phyloP scores from a whole-genome alignment of 495 filamentous ascomycete species.

The Aspergillus homomorphus region DNA sequence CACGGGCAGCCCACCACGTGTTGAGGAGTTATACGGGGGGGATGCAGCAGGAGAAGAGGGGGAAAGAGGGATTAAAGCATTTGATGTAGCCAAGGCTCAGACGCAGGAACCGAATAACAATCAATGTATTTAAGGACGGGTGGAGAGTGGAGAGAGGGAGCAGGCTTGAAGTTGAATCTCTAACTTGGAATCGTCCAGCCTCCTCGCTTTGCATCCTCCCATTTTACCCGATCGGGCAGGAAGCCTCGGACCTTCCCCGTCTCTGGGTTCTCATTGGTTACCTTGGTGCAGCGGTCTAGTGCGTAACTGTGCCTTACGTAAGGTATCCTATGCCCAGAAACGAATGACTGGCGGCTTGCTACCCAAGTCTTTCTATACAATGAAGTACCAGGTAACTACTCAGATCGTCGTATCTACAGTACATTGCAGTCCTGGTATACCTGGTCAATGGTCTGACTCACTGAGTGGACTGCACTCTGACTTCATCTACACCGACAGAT shows the following conservation, averaged over 20 bases:
- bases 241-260: background rate
- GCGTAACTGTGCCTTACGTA: conserved; percentile 1
- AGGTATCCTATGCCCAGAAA: background rate
- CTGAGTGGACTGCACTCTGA: no score
- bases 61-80: background rate
- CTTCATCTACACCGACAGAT: background rate
- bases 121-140: no score
- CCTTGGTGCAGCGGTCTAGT: background rate
- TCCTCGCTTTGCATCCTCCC: conserved; percentile 11
- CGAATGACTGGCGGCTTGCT: background rate
- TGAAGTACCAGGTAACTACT: no score
- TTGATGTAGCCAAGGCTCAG: background rate
- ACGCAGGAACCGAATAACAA: background rate
- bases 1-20: background rate
- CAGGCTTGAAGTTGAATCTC: background rate
- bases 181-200: conserved; percentile 17
- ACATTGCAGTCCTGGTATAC: no score
- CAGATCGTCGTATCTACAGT: no score
- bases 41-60: background rate
- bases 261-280: background rate
- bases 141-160: background rate
- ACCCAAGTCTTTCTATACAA: no score
- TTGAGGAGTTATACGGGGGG: background rate
- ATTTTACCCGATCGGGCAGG: conserved; percentile 16
- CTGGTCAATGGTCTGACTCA: no score